Base-by-base conservation (phyloP, 495 filamentous ascomycete species). In the Hypoxylon fragiforme region DNA sequence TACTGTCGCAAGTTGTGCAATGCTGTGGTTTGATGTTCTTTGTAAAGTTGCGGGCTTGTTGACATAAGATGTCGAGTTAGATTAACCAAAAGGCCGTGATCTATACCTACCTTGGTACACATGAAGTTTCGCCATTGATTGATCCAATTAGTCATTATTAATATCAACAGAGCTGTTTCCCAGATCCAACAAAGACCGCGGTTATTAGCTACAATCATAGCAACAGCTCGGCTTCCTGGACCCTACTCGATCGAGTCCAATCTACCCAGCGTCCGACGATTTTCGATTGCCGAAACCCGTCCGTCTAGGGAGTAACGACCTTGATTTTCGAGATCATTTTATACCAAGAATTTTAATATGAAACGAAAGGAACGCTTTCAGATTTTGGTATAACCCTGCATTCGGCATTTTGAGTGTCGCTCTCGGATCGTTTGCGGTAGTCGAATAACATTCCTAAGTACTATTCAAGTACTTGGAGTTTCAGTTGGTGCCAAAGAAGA, bases 271-370 rank as follows among this genome's bases (percentile, higher is more conserved):
- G 9, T 28, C 24, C n/a, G n/a, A n/a, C n/a, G n/a, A n/a, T n/a
- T n/a, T n/a, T 55, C 20, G 50, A 51, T 50, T 19, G 30, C 54
- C 31, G 42, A 44, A 37, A 31, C 37, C 21, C 32, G 24, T 36
- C 31, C 31, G 34, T 40, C 15, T n/a, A 21, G 15, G 24, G 41
- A 39, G 45, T 22, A 45, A 46, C 30, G 12, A 28, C 7, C 5
- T 39, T 31, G 14, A 14, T 35, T 44, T 18, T 34, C 18, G 28
- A 41, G 38, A 20, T 34, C 11, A 13, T 32, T 16, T 18, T 47
- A 16, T 28, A 38, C 37, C 38, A 43, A 43, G 43, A 39, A 28
- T 34, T 44, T 49, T 49, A 56, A 42, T 57, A 62, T 62, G 58
- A 49, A 28, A 53, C 52, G 39, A 49, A 57, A 57, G 36, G 47